Base-by-base conservation (phyloP, 1,284 basidiomycete species). In the Inonotus hispidus region DNA sequence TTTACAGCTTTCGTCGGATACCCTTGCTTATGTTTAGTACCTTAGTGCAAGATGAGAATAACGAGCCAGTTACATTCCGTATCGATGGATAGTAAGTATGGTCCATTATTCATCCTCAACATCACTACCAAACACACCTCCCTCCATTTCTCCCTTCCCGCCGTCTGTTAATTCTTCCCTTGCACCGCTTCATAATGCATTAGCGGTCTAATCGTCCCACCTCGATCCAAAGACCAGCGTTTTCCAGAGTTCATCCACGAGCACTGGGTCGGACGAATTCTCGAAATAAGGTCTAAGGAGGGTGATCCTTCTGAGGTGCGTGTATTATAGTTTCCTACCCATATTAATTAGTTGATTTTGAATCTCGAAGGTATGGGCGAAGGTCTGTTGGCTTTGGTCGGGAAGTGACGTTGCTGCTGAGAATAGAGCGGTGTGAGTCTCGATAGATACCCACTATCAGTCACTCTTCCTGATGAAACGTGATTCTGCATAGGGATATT, bases 261-360 rank as follows among this genome's bases (percentile, higher is more conserved):
- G 14, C 43, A 60, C 21, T 63, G 62, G 62, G 56, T 63, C 5
- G 62, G 62, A n/a, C 56, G 52, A 37, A 63, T 63, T 19, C 35
- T 35, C n/a, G 59, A 60, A 10, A 58, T 63, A 1, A 53, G 62
- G 4, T 58, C 58, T 19, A 32, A 43, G 25, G 39, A 25, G 25
- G 14, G 53, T 29, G 62, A 63, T 39, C 29, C 32, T 19, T 32
- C 59, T n/a, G 62, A 60, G 49, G 62, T 63, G 7, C 27, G 46
- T 43, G 16, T 14, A 3, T 49, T n/a, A n/a, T n/a, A n/a, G n/a
- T n/a, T n/a, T n/a, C n/a, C n/a, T n/a, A n/a, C n/a, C n/a, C 49
- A 14, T 47, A 25, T 8, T 32, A 32, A 32, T n/a, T 16, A 16
- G n/a, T n/a, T 1, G 3, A 43, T 43, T 16, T 16, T 8, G 32